Base-by-base conservation (phyloP, 2,329 filamentous ascomycete genomes). In the Microdochium bolleyi region DNA sequence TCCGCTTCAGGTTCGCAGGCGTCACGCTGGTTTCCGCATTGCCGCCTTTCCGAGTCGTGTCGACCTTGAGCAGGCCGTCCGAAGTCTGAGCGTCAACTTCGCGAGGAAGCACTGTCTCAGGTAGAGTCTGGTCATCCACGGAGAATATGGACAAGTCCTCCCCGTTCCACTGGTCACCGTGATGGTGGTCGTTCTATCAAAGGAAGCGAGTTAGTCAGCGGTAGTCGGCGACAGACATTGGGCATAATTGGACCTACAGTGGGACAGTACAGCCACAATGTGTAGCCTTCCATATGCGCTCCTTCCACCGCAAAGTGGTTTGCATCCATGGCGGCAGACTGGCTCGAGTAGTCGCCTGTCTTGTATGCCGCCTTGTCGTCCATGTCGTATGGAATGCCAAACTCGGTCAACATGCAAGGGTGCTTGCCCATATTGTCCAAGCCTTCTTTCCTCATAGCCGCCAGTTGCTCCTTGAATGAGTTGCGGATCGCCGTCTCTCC, bases 321-420 rank as follows among this genome's bases (percentile, higher is more conserved):
- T 51, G 95, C 94, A 70, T 99, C 94, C 75, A 99, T 86, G 7
- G 94, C 94, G 2, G 89, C 84, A 32, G 87, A 88, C 67, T 99
- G 94, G 62, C 89, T 96, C 48, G 88, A 87, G 70, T 96, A 99
- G 68, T 99, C 89, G 8, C 95, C 94, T 5, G 90, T 96, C 70
- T 90, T 89, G 72, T 99, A 99, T 1, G 94, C 94, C 63, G 94
- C 79, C 70, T 96, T 92, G 59, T 96, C 85, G 64, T 99, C 92
- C 95, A 99, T 97, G 65, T 99, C 94, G 65, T 96, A 99, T 0
- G 94, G 94, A 54, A 99, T 96, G 8, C 94, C 94, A 62, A 97
- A 97, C 66, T 99, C 94, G 1, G 90, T 95, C 67, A 96, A 83
- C 3, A 99, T 72, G 60, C 91, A 90, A 0, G 94, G 94, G 61